phyloP scores from a whole-genome alignment of 495 filamentous ascomycete genomes.

The Aspergillus avenaceus region DNA sequence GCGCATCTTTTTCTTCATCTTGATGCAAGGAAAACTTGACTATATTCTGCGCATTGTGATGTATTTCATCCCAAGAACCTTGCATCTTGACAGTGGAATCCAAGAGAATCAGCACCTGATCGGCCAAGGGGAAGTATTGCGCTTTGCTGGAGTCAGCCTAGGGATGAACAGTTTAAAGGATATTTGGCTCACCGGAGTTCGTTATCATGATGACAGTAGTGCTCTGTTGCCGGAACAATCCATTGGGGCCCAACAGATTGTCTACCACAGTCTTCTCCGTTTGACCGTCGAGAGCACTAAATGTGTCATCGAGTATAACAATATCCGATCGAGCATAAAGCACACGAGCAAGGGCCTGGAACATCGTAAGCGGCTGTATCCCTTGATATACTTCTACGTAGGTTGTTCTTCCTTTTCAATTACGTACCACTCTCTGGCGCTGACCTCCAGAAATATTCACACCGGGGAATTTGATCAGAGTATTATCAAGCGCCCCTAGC shows the following conservation, averaged over 20 bases:
- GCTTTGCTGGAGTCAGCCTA: background rate
- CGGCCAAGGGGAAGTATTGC: background rate
- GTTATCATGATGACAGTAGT: slow-evolving; percentile 16
- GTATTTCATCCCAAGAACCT: background rate
- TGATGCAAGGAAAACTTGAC: background rate
- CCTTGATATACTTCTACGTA: no score
- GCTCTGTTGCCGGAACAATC: slow-evolving; percentile 26
- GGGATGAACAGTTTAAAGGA: background rate
- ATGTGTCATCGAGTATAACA: slow-evolving; percentile 42
- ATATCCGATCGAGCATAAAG: slow-evolving; percentile 36
- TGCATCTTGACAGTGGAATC: background rate
- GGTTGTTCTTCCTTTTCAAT: no score
- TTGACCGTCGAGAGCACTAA: slow-evolving; percentile 45
- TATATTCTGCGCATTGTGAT: background rate
- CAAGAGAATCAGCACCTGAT: background rate
- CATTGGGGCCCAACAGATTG: slow-evolving; percentile 34
- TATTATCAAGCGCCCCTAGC: slow-evolving; percentile 41
- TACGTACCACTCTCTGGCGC: slow-evolving; percentile 45
- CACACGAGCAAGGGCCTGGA: slow-evolving; percentile 37
- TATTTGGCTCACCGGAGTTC: slow-evolving; percentile 21
- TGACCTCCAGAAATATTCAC: slow-evolving; percentile 54
- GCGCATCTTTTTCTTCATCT: background rate
- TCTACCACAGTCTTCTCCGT: slow-evolving; percentile 31
- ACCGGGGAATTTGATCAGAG: slow-evolving; percentile 47
- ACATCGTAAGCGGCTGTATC: background rate